Evolutionary conservation across 257 asterid genomes (phyloP), one percentile per base, ranked within the genome.

Genomic region (Vinca minor): DNA sequence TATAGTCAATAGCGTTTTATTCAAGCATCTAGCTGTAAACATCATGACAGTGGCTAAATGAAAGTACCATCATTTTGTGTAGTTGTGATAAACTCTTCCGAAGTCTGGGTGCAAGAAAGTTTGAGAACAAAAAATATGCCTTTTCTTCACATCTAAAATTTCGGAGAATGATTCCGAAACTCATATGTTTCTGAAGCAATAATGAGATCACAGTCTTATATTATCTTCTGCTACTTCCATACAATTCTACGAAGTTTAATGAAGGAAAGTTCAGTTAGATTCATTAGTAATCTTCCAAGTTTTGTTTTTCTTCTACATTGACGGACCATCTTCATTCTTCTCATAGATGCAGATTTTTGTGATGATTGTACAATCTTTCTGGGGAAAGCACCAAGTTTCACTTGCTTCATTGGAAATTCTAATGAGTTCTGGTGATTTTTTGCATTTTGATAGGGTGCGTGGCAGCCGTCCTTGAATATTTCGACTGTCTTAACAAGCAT

Each of bases 391-490:
- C 41, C 46, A 13, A n/a, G 23, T 45, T 44, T 45, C 54, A 20
- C 23, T 23, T 39, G 21, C 5, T 28, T 47, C 7, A 12, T 49
- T 28, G 26, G 4, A 49, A 42, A 31, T 61, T 17, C 66, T 55
- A 17, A 26, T n/a, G 0, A 36, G 4, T 17, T 17, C 23, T 41
- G 35, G 12, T 66, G 17, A 20, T 36, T 10, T 69, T 53, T 63
- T 55, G 50, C 3, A 47, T 42, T 53, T 63, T 65, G 49, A 60
- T 86, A 89, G 96, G 96, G 96, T 62, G 79, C 92, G 8, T 89
- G 96, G 96, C 95, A 85, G 71, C 96, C 95, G 65, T 89, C 96
- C 73, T 77, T 87, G 84, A 87, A 87, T 71, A 81, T 89, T 82
- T 89, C 96, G 64, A 83, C 95, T 47, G 82, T 87, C 69, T 70